These are phyloP conservation scores for Trichoderma orchidacearum DNA, from an alignment of 495 filamentous ascomycete species.

Conservation along the genomic window DNA sequence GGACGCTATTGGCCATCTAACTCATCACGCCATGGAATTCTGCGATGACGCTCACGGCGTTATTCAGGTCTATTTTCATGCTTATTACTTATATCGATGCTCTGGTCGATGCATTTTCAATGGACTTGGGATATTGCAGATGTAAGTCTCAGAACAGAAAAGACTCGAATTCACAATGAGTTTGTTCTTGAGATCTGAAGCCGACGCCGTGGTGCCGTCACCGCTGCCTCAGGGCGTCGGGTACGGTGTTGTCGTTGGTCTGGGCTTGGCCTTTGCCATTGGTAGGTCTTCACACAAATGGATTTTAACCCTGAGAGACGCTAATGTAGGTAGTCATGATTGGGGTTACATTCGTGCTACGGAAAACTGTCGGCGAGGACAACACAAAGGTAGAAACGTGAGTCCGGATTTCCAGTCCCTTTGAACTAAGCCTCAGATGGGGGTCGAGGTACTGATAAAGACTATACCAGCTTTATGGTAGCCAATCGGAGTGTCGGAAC, in stretches of 20 bases:
- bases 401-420: too few species aligned
- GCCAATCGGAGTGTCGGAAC: slow-evolving; percentile 93
- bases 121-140: neutral
- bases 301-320: slow-evolving; percentile 15
- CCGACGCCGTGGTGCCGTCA: neutral
- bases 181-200: neutral
- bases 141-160: neutral
- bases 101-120: neutral
- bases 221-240: slow-evolving; percentile 43
- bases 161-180: neutral
- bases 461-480: slow-evolving; percentile 90
- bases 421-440: too few species aligned
- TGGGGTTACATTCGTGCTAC: slow-evolving; percentile 63
- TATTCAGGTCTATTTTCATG: neutral
- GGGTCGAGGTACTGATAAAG: neutral
- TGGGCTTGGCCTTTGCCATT: slow-evolving; percentile 63
- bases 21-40: neutral
- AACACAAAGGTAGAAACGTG: slow-evolving; percentile 40
- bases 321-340: slow-evolving; percentile 34
- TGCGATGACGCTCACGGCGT: neutral
- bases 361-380: slow-evolving; percentile 79
- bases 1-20: neutral
- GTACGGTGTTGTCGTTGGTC: slow-evolving; percentile 73
- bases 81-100: neutral
- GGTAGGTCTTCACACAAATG: slow-evolving; percentile 38